phyloP scores from a whole-genome alignment of 2,329 filamentous ascomycete genomes.

The Sordariomycetes sp. region DNA sequence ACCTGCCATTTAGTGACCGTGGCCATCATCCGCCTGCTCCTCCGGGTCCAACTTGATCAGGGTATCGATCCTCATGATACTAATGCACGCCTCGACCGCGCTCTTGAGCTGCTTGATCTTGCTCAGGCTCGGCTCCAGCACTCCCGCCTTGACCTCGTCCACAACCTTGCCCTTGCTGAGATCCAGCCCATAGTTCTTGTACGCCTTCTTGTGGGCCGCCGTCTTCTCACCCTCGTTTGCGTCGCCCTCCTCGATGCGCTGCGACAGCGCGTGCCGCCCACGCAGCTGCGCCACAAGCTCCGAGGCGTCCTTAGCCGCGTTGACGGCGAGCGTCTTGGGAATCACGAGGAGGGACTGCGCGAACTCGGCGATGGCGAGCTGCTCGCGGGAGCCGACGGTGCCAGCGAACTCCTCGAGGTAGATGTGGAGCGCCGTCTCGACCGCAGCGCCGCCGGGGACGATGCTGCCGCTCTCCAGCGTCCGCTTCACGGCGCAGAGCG shows the following conservation, averaged over 20 bases:
- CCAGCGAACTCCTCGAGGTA: conserved; percentile 98
- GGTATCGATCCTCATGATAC: conserved; percentile 98
- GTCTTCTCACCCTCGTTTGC: conserved; percentile 79
- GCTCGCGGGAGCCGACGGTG: conserved; percentile 91
- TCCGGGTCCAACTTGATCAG: conserved; percentile 97
- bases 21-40: conserved; percentile 68
- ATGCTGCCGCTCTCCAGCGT: conserved; percentile 95
- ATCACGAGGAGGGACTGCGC: conserved; percentile 89
- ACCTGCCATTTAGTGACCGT: conserved; percentile 54
- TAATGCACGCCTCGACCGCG: conserved; percentile 95
- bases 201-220: conserved; percentile 86
- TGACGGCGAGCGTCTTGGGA: conserved; percentile 92
- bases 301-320: conserved; percentile 91
- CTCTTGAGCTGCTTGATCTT: conserved; percentile 98
- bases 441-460: conserved; percentile 89
- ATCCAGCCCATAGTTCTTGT: conserved; percentile 97
- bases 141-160: conserved; percentile 88
- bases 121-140: conserved; percentile 94
- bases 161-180: conserved; percentile 80
- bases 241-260: conserved; percentile 81
- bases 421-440: conserved; percentile 98
- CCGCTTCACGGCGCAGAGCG: conserved; percentile 90
- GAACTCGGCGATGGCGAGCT: conserved; percentile 96
- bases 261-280: conserved; percentile 85
- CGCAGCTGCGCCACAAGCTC: conserved; percentile 94